Conservation (phyloP, 345 rosid genomes). For the Eucalyptus curtisii region DNA sequence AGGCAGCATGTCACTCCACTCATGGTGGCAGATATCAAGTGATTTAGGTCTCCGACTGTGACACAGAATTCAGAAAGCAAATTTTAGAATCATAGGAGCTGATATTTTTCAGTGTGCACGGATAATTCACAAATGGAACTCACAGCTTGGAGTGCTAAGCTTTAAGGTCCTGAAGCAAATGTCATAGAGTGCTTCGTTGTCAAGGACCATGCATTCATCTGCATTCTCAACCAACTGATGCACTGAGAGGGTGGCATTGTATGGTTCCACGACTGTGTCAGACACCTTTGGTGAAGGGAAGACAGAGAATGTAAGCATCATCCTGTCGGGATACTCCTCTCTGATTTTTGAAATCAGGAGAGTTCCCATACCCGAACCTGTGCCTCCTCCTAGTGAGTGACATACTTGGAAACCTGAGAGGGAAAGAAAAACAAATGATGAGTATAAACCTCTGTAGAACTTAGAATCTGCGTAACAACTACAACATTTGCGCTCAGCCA, state of each 20-base stretch:
- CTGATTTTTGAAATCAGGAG: slow-evolving; percentile 87
- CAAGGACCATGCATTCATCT: slow-evolving; percentile 96
- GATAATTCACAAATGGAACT: slow-evolving; percentile 1
- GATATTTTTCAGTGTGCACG: background rate
- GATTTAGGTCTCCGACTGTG: slow-evolving; percentile 95
- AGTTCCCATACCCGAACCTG: slow-evolving; percentile 98
- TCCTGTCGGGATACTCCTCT: slow-evolving; percentile 95
- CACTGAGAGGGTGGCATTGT: slow-evolving; percentile 95
- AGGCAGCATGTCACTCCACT: slow-evolving; percentile 97
- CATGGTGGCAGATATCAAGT: slow-evolving; percentile 91
- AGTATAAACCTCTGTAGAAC: background rate
- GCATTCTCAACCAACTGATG: slow-evolving; percentile 96
- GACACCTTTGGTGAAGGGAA: slow-evolving; percentile 98
- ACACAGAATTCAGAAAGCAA: background rate
- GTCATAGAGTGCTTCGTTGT: slow-evolving; percentile 95
- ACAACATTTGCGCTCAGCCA: background rate
- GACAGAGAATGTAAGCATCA: slow-evolving; percentile 98
- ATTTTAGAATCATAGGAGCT: background rate
- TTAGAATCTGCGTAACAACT: background rate
- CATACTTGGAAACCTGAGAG: slow-evolving; percentile 87
- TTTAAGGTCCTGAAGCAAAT: slow-evolving; percentile 96
- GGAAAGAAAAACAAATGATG: background rate
- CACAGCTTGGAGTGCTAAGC: slow-evolving; percentile 97
- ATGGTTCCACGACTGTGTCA: slow-evolving; percentile 98
- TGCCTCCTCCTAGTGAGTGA: slow-evolving; percentile 96